Base-by-base conservation (phyloP, 371 early-diverging fungal species). In the Mortierella sp. region DNA sequence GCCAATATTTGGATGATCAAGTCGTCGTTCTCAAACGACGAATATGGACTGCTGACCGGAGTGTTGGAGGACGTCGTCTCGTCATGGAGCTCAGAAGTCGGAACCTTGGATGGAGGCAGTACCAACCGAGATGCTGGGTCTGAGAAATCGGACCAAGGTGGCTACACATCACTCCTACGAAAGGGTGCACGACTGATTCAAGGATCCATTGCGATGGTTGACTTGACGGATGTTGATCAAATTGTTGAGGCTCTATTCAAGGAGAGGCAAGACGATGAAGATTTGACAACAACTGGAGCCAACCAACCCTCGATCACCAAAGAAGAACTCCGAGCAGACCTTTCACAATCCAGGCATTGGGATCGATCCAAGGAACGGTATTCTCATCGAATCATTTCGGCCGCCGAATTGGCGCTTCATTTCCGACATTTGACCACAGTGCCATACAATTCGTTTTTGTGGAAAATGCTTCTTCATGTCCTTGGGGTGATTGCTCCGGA, bases 371-470 rank as follows among this genome's bases (percentile, higher is more conserved):
- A 56, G 58, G 28, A 74, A 9, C 37, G 37, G 9, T 37, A 37
- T 37, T 37, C 57, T 9, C 59, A 23, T 14, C 66, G 58, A 48
- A 37, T 76, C n/a, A 56, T 71, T 18, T 47, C 85, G 15, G 62
- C 88, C 1, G 60, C 72, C 11, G 75, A 82, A 7, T 72, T 89
- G 7, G 82, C 84, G 9, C 72, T 86, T 45, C 84, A 84, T 51
- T 75, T 91, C 60, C 84, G 87, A 12, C 81, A 86, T 21, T 86
- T 85, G 2, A 80, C 87, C 9, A 75, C 88, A 0, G 88, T 93
- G 4, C 93, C 93, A 2, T 83, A 82, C 50, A 82, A 81, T 26
- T 92, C 93, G 2, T 81, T 94, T 57, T 82, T 94, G 23, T 93
- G 93, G 93, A 87, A 89, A 15, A 70, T 93, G 53, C 59, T 89